Evolutionary conservation across 1,284 basidiomycete genomes (phyloP).

Genomic region (Apiotrichum laibachii): DNA sequence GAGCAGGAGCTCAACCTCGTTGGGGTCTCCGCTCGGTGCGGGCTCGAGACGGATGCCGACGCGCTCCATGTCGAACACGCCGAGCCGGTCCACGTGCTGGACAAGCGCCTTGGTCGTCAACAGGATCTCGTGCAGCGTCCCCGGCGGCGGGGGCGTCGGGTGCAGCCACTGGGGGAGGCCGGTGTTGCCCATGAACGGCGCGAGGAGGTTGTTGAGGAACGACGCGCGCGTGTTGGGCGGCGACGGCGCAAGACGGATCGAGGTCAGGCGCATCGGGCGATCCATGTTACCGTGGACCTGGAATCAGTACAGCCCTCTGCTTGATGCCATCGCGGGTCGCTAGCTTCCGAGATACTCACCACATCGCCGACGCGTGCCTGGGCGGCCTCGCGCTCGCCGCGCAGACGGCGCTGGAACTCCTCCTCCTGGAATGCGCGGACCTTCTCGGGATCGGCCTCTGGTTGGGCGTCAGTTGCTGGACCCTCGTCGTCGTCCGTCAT

Average conservation of each 20-base stretch:
- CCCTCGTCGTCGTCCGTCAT: no score
- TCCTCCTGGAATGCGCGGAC: conserved; percentile 67
- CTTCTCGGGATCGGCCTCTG: conserved; percentile 52
- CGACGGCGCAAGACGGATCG: conserved; percentile 78
- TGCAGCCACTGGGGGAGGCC: conserved; percentile 37
- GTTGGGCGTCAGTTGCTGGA: no score
- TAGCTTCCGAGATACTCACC: conserved; percentile 54
- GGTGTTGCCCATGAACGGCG: conserved; percentile 58
- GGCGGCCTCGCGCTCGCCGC: conserved; percentile 73
- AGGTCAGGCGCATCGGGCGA: conserved; percentile 62
- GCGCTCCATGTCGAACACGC: conserved; percentile 68
- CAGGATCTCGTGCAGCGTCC: conserved; percentile 65
- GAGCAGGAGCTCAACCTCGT: conserved; percentile 84
- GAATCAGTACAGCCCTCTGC: conserved; percentile 6
- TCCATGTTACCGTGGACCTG: conserved; percentile 67
- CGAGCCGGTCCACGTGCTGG: conserved; percentile 64
- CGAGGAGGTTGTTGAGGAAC: conserved; percentile 75
- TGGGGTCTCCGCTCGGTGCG: conserved; percentile 59
- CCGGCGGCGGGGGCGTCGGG: conserved; percentile 40
- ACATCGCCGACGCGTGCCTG: conserved; percentile 66
- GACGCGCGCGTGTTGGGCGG: conserved; percentile 64
- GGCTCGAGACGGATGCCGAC: conserved; percentile 63
- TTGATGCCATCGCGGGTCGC: no score
- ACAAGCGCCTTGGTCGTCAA: conserved; percentile 66
- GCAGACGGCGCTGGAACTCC: conserved; percentile 63